Evolutionary conservation across 192 early-diverging fungal genomes (phyloP).

Genomic region (Linnemannia zychae): DNA sequence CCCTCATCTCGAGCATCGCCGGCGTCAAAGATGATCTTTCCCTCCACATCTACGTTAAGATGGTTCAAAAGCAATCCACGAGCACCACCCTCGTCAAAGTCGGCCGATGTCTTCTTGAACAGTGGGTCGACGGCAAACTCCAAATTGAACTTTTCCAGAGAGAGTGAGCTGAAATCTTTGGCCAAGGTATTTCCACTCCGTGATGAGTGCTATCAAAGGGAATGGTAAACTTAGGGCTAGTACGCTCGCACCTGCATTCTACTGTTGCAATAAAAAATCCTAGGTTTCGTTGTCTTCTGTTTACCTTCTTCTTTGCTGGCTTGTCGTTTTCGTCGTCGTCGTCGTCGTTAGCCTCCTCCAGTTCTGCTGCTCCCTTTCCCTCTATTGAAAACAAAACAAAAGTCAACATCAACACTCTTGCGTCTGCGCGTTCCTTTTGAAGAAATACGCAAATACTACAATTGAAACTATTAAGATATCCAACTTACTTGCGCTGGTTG

Average conservation of each 20-base stretch:
- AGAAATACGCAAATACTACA: not conserved
- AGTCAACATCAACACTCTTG: too few species aligned
- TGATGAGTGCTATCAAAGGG: constrained; percentile 47
- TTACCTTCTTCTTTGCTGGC: constrained; percentile 59
- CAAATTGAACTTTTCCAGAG: constrained; percentile 88
- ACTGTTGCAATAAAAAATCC: constrained; percentile 13
- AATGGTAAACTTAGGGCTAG: constrained; percentile 19
- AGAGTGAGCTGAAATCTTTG: constrained; percentile 84
- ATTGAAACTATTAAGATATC: not conserved
- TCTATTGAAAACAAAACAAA: too few species aligned
- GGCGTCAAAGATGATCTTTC: constrained; percentile 97
- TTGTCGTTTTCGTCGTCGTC: constrained; percentile 63
- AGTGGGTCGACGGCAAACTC: constrained; percentile 96
- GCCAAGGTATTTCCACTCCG: constrained; percentile 79
- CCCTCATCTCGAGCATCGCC: constrained; percentile 78
- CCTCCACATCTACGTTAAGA: constrained; percentile 80
- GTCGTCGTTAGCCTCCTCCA: constrained; percentile 58
- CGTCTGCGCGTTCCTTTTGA: too few species aligned
- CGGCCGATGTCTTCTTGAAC: constrained; percentile 98
- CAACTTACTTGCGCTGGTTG: constrained; percentile 73
- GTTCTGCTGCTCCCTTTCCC: constrained; percentile 43
- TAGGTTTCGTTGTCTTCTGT: not conserved
- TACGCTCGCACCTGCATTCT: not conserved
- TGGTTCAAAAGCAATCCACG: constrained; percentile 93
- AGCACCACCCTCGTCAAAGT: constrained; percentile 98